These are phyloP conservation scores for Pseudogymnoascus sp. DNA, from an alignment of 2,329 filamentous ascomycete species.

Conservation along the genomic window DNA sequence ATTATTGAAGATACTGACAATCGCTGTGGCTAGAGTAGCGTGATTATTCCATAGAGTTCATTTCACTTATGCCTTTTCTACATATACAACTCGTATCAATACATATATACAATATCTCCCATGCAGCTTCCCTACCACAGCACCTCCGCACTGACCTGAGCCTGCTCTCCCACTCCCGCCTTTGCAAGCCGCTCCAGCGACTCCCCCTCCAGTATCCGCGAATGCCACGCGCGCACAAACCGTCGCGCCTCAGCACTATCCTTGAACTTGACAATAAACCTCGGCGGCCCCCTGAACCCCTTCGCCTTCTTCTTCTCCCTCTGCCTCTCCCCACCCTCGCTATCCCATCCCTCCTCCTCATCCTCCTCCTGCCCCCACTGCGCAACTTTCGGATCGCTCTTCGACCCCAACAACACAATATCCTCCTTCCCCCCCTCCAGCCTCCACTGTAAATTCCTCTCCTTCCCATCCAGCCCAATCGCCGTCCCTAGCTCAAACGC, in stretches of 20 bases:
- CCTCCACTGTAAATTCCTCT: constrained; percentile 28
- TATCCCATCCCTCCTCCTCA: background rate
- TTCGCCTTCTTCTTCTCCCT: background rate
- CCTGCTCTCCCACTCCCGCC: constrained; percentile 29
- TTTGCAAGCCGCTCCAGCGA: background rate
- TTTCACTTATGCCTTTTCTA: background rate
- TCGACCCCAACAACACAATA: constrained; percentile 1
- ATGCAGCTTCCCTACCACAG: constrained; percentile 35
- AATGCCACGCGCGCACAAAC: constrained; percentile 47
- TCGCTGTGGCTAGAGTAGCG: background rate
- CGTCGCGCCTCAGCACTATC: constrained; percentile 30
- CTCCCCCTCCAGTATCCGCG: background rate
- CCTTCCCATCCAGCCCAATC: constrained; percentile 23
- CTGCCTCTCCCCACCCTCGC: background rate
- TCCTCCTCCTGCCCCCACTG: background rate
- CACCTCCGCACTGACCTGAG: constrained; percentile 39
- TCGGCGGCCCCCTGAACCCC: constrained; percentile 14
- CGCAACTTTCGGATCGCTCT: constrained; percentile 12
- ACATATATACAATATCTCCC: constrained; percentile 2
- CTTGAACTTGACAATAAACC: constrained; percentile 26
- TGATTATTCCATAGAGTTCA: background rate
- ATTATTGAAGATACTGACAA: too few relatives aligned
- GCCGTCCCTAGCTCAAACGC: constrained; percentile 17
- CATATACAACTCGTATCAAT: background rate
- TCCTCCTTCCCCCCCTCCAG: constrained; percentile 16